Evolutionary conservation across 306 rosid genomes (phyloP), one percentile per base, ranked within the genome.

Genomic region (Herpetospermum pedunculosum): DNA sequence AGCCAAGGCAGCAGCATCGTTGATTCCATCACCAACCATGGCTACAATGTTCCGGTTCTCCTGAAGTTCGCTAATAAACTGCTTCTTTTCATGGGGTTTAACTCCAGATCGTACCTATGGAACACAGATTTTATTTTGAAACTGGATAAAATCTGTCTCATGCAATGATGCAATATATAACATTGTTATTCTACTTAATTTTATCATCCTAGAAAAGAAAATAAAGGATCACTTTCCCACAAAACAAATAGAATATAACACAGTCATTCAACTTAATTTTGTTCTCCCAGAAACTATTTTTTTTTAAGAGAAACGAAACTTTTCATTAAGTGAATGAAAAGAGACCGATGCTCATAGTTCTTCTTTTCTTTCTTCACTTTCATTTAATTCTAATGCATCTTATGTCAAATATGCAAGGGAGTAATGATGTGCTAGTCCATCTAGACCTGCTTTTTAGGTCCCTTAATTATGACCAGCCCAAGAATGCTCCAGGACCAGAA

Each of bases 21-120:
- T 93, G 74, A 93, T 93, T 80, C 98, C 98, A 82, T 93, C 98
- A 58, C 97, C 97, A 81, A 90, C 98, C 98, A 93, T 93, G 38
- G 97, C 98, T 48, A 93, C 92, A 71, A 90, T 53, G 46, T 81
- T 88, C 40, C 83, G 83, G 79, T 84, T 84, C 44, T 85, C 80
- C 81, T 89, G 94, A 59, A 93, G 94, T 62, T 79, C 78, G 49
- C 82, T 85, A 76, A 90, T 84, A 80, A 90, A 93, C 44, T 83
- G 84, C 84, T 86, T 86, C 83, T 93, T 93, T 80, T 82, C 92
- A 18, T 79, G 87, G 40, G 97, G 98, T 80, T 93, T 93, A 63
- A 90, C 96, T 80, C 85, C 94, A 77, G 90, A 90, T 25, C 85
- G 77, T 72, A 93, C 98, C 98, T 93, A 84, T 55, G 82, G 75